phyloP scores from a whole-genome alignment of 2,329 filamentous ascomycete species.

The Delphinella strobiligena region DNA sequence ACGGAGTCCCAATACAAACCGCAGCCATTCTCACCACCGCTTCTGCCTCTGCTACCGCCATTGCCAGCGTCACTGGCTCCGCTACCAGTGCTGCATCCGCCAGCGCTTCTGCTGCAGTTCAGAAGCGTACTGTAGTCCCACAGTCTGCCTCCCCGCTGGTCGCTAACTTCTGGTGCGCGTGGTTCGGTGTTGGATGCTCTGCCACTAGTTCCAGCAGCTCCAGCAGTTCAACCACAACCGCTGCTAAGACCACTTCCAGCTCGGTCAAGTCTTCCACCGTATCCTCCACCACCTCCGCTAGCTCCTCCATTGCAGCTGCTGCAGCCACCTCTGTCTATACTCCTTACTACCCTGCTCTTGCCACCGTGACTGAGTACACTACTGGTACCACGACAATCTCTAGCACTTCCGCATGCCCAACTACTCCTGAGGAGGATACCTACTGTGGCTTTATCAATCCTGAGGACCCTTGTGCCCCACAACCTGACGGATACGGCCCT shows the following conservation, averaged over 20 bases:
- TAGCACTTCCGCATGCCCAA: conserved; percentile 17
- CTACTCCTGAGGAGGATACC: conserved; percentile 19
- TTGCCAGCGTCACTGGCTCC: conserved; percentile 6
- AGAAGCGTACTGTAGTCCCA: conserved; percentile 6
- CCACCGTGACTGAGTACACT: conserved; percentile 1
- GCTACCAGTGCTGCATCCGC: conserved; percentile 3
- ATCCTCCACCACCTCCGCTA: neutral
- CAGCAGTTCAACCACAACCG: conserved; percentile 9
- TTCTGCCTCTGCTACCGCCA: conserved; percentile 12
- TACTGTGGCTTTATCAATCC: conserved; percentile 28
- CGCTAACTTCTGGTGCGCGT: conserved; percentile 4
- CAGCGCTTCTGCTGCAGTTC: conserved; percentile 6
- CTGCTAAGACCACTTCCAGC: conserved; percentile 6
- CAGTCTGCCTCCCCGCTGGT: neutral
- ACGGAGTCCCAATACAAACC: conserved; percentile 9
- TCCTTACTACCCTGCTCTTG: conserved; percentile 6
- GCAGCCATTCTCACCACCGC: conserved; percentile 10
- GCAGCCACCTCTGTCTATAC: conserved; percentile 4
- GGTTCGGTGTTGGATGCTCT: conserved; percentile 1
- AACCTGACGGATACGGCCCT: conserved; percentile 25
- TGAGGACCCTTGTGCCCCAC: conserved; percentile 24
- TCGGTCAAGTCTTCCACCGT: neutral
- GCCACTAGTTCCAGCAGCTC: conserved; percentile 3
- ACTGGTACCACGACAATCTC: conserved; percentile 12
- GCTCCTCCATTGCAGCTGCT: neutral